These are phyloP conservation scores for Xylaria curta DNA, from an alignment of 495 filamentous ascomycete species.

Conservation along the genomic window DNA sequence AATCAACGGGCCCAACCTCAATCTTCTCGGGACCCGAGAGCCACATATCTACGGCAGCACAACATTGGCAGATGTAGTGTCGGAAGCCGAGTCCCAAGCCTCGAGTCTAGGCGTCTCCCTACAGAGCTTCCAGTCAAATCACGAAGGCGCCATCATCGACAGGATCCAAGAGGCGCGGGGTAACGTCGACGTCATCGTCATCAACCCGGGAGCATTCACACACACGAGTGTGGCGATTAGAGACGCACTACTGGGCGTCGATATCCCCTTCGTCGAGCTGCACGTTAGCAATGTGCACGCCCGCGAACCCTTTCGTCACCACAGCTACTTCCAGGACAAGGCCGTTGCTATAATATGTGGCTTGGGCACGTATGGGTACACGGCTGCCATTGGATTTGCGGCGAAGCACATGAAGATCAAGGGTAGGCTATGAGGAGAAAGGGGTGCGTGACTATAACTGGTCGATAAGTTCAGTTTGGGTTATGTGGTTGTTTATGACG, in stretches of 20 bases:
- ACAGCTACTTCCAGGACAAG: constrained; percentile 74
- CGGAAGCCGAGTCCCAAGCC: constrained; percentile 51
- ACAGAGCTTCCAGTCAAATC: constrained; percentile 67
- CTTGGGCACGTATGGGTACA: constrained; percentile 71
- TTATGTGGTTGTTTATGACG: neutral
- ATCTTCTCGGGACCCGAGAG: constrained; percentile 76
- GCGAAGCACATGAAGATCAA: constrained; percentile 53
- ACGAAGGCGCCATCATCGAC: constrained; percentile 69
- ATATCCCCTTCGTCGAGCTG: constrained; percentile 73
- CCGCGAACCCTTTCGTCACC: constrained; percentile 66
- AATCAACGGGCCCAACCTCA: constrained; percentile 82
- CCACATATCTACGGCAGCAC: constrained; percentile 72
- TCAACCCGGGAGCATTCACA: constrained; percentile 73
- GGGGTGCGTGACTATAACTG: neutral
- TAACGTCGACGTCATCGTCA: constrained; percentile 65
- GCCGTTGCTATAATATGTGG: constrained; percentile 72
- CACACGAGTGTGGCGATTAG: constrained; percentile 72
- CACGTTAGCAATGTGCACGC: constrained; percentile 74
- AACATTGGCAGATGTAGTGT: constrained; percentile 65
- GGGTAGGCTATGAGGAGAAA: constrained; percentile 7
- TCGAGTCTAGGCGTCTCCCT: constrained; percentile 49
- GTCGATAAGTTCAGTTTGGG: neutral
- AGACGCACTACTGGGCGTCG: constrained; percentile 68
- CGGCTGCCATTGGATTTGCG: constrained; percentile 69
- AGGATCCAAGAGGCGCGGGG: constrained; percentile 62